These are phyloP conservation scores for Hypholoma fasciculare DNA, from an alignment of 768 basidiomycete genomes.

Conservation along the genomic window DNA sequence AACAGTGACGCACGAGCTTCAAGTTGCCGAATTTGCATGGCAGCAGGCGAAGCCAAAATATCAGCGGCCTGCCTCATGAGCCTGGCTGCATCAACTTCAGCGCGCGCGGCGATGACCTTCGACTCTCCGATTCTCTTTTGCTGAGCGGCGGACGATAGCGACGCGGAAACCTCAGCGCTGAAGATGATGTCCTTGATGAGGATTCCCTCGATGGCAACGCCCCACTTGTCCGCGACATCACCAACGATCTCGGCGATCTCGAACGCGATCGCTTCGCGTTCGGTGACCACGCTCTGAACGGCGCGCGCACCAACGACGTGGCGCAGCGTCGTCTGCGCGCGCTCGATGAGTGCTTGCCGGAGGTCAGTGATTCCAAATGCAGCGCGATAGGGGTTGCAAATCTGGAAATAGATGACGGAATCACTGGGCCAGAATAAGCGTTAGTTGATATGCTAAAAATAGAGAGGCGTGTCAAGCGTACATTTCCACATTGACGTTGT, in stretches of 20 bases:
- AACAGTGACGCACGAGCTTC: conserved; percentile 63
- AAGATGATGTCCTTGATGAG: conserved; percentile 96
- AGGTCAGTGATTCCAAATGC: conserved; percentile 93
- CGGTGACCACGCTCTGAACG: conserved; percentile 95
- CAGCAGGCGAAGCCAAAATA: conserved; percentile 90
- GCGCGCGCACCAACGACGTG: conserved; percentile 95
- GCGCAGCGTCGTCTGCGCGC: conserved; percentile 93
- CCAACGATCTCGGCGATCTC: conserved; percentile 97
- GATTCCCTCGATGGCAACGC: conserved; percentile 94
- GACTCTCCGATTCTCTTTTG: conserved; percentile 97
- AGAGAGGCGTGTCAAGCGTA: conserved; percentile 32
- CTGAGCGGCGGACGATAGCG: conserved; percentile 92
- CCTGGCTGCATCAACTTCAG: conserved; percentile 92
- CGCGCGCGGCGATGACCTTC: conserved; percentile 94
- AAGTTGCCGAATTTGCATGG: conserved; percentile 97
- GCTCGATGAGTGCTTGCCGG: conserved; percentile 79
- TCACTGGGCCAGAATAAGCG: conserved; percentile 47
- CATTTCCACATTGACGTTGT: conserved; percentile 96
- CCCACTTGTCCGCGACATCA: conserved; percentile 93
- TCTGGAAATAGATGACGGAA: conserved; percentile 93
- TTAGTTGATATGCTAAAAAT: conserved; percentile 6
- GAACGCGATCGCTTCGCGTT: conserved; percentile 94
- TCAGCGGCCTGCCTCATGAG: conserved; percentile 98
- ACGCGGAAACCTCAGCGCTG: conserved; percentile 85
- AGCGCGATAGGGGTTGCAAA: conserved; percentile 87